Percentiles rank a stretch among this genome's conserved stretches.
Conservation (phyloP, 345 rosid species). For the Raphanus sativus region DNA sequence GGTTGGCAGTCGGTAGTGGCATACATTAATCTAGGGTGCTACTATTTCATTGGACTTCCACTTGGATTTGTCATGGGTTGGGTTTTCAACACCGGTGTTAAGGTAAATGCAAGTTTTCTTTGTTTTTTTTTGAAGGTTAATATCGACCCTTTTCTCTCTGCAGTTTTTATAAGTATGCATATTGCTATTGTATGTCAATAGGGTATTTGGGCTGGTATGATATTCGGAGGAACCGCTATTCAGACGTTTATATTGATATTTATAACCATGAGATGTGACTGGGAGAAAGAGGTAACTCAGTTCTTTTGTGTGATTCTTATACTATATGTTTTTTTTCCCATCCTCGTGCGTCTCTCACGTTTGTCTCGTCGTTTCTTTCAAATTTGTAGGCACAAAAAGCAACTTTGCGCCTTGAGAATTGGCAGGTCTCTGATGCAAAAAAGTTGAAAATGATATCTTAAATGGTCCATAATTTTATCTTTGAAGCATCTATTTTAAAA, state of each 20-base stretch:
- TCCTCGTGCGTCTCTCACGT: neutral
- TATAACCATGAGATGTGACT: constrained; percentile 44
- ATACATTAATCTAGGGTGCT: constrained; percentile 63
- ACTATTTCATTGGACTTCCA: constrained; percentile 63
- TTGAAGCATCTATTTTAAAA: neutral
- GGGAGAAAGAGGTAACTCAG: constrained; percentile 54
- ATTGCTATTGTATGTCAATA: constrained; percentile 7
- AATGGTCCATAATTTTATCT: neutral
- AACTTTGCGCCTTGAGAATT: neutral
- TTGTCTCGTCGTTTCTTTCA: neutral
- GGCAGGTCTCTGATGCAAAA: neutral
- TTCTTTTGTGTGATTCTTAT: neutral
- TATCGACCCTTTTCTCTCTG: neutral
- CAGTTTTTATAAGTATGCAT: neutral
- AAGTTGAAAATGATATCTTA: neutral
- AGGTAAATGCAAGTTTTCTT: neutral
- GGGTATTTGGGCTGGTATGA: constrained; percentile 40
- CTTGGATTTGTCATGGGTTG: constrained; percentile 64
- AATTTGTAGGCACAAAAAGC: constrained; percentile 19
- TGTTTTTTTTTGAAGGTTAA: neutral
- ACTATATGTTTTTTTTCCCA: neutral
- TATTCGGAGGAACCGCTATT: constrained; percentile 56
- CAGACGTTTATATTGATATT: constrained; percentile 55
- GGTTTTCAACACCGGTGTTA: constrained; percentile 48
- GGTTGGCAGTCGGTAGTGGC: constrained; percentile 76